Conservation (phyloP, 352 stramenopile genomes). For the Pythium aphanidermatum region DNA sequence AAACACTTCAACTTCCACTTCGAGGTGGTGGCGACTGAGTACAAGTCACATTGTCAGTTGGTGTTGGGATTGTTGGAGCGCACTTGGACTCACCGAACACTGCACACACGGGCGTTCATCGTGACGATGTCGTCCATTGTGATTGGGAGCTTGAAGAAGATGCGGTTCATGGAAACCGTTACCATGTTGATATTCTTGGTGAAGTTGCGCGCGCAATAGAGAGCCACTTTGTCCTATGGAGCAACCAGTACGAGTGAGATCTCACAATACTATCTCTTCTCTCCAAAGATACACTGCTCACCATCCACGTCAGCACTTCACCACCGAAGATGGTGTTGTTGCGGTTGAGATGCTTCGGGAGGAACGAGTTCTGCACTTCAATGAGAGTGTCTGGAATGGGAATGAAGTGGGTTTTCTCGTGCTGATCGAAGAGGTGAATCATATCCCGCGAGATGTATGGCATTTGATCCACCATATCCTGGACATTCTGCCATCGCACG, state of each 20-base stretch:
- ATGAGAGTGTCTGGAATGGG: slow-evolving; percentile 58
- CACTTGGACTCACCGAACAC: slow-evolving; percentile 31
- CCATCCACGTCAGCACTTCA: slow-evolving; percentile 64
- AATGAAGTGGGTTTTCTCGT: slow-evolving; percentile 37
- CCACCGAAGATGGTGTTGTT: slow-evolving; percentile 75
- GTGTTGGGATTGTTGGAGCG: not conserved
- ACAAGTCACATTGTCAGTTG: not conserved
- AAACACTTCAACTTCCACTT: slow-evolving; percentile 74
- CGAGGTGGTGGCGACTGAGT: slow-evolving; percentile 47
- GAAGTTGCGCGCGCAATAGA: slow-evolving; percentile 62
- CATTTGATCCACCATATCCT: slow-evolving; percentile 60
- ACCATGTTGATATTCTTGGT: slow-evolving; percentile 67
- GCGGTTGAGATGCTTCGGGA: slow-evolving; percentile 66
- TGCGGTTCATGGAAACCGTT: slow-evolving; percentile 57
- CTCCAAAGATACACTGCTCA: slow-evolving; percentile 2
- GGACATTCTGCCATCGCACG: slow-evolving; percentile 48
- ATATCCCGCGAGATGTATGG: slow-evolving; percentile 54
- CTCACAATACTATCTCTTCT: not conserved
- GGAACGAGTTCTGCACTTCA: slow-evolving; percentile 67
- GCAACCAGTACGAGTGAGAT: not conserved
- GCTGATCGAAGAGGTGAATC: slow-evolving; percentile 40
- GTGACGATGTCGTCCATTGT: slow-evolving; percentile 61
- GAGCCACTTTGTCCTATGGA: slow-evolving; percentile 46
- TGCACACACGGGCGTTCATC: slow-evolving; percentile 54
- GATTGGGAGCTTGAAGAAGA: slow-evolving; percentile 70